Evolutionary conservation across 495 filamentous ascomycete species (phyloP), one percentile per base, ranked within the genome.

Genomic region (Massariosphaeria phaeospora): DNA sequence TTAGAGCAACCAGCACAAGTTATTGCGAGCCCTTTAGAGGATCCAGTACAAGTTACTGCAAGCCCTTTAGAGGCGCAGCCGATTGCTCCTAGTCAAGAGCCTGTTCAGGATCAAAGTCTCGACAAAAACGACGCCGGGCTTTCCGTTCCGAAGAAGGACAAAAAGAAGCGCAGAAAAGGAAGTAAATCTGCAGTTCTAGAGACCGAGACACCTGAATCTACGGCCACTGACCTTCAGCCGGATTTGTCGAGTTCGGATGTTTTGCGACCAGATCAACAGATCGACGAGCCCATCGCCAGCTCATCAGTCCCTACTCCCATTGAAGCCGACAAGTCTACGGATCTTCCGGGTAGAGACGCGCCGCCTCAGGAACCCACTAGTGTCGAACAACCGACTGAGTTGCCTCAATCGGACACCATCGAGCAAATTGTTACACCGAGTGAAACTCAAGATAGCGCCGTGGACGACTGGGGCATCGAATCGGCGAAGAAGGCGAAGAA

Each of bases 121-220:
- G 36, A 30, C 9, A 11, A 57, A 24, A 3, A 47, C 2, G 41
- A 35, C 17, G 38, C 20, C 18, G 45, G 39, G 27, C 34, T 38
- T 6, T 35, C 53, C 9, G 31, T 50, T 17, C 36, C 39, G 18
- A 55, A 47, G 30, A 55, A 55, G 35, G 51, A 38, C 36, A 59
- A 54, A 40, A 59, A 59, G 42, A 59, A 59, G 25, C 40, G 23
- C 6, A 59, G 48, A 24, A 59, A 59, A 20, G 49, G 24, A 2
- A 59, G 41, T 21, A 17, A 31, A 30, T 8, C 27, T 11, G 5
- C 50, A 13, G 2, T 26, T 45, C 7, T 26, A 7, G 15, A 42
- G 6, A 42, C 3, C 17, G 38, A 40, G 38, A 12, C 12, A 21
- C 3, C n/a, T 4, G 34, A 5, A 10, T 17, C 48, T 18, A 10